These are phyloP conservation scores for Rhizophagus clarus DNA, from an alignment of 192 early-diverging fungal species.

Conservation along the genomic window DNA sequence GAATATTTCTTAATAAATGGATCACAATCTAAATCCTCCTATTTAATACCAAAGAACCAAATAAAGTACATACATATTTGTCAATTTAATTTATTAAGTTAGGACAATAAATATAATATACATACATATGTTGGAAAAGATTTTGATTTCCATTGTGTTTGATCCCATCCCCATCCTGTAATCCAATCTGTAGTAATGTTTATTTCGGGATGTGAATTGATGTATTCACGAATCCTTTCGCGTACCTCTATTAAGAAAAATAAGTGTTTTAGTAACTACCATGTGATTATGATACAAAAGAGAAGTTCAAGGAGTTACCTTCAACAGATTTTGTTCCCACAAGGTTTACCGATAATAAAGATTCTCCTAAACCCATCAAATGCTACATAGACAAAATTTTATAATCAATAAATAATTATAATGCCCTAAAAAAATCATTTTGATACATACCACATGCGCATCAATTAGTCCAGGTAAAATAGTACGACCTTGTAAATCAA, in stretches of 20 bases:
- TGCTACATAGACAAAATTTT: constrained; percentile 35
- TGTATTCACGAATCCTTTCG: constrained; percentile 3
- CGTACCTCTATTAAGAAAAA: constrained; percentile 2
- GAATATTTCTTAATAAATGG: constrained; percentile 40
- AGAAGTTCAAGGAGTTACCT: neutral
- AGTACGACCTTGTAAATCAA: constrained; percentile 36
- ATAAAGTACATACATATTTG: neutral
- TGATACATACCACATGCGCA: constrained; percentile 47
- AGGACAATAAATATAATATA: neutral
- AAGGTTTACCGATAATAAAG: constrained; percentile 21
- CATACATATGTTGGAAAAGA: constrained; percentile 44
- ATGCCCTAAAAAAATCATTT: neutral
- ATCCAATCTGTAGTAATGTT: constrained; percentile 40
- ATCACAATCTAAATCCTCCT: constrained; percentile 48
- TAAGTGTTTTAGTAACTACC: neutral
- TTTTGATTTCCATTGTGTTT: constrained; percentile 42
- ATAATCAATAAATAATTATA: neutral
- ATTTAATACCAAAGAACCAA: neutral
- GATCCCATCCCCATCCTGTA: constrained; percentile 58
- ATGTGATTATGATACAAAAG: neutral
- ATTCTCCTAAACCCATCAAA: constrained; percentile 41
- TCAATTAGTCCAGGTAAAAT: constrained; percentile 57
- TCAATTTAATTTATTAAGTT: no score
- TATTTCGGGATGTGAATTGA: neutral
- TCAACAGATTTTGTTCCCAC: constrained; percentile 9